Percentiles rank a stretch among this genome's conserved stretches.
These are phyloP conservation scores for Penicillium vulpinum DNA, from an alignment of 2,329 filamentous ascomycete species.

Conservation along the genomic window DNA sequence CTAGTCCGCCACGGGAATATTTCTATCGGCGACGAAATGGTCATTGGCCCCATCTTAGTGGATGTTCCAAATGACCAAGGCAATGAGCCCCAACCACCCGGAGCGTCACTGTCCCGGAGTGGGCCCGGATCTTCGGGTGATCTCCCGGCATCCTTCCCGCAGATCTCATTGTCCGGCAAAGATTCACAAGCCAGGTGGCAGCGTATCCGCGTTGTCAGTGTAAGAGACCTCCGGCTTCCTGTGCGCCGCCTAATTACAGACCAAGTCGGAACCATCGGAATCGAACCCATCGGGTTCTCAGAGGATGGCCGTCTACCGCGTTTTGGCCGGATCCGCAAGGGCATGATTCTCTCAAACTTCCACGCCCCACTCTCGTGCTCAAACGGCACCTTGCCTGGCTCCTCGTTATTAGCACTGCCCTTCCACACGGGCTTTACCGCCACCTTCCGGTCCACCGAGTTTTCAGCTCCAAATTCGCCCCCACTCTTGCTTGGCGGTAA, in stretches of 20 bases:
- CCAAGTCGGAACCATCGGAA: constrained; percentile 86
- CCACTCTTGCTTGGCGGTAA: constrained; percentile 57
- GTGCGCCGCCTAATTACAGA: constrained; percentile 73
- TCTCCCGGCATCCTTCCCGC: constrained; percentile 35
- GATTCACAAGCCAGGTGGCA: constrained; percentile 73
- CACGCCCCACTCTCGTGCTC: constrained; percentile 54
- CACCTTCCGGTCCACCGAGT: constrained; percentile 64
- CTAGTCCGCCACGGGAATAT: constrained; percentile 77
- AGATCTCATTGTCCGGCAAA: constrained; percentile 35
- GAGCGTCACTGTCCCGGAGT: constrained; percentile 29
- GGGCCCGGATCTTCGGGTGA: constrained; percentile 35
- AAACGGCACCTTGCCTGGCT: constrained; percentile 1
- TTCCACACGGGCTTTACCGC: constrained; percentile 70
- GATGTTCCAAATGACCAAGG: constrained; percentile 55
- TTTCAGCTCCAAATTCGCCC: constrained; percentile 43
- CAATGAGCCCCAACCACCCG: constrained; percentile 29
- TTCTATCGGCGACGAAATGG: constrained; percentile 72
- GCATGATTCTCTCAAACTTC: constrained; percentile 75
- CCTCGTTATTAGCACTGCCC: constrained; percentile 22
- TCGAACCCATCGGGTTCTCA: constrained; percentile 50
- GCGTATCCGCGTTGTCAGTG: constrained; percentile 75
- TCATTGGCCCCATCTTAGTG: constrained; percentile 71
- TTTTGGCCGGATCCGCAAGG: constrained; percentile 62
- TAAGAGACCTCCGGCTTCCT: constrained; percentile 82
- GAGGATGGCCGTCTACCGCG: constrained; percentile 26